These are phyloP conservation scores for Adansonia rubrostipa DNA, from an alignment of 441 rosid genomes.

Conservation along the genomic window DNA sequence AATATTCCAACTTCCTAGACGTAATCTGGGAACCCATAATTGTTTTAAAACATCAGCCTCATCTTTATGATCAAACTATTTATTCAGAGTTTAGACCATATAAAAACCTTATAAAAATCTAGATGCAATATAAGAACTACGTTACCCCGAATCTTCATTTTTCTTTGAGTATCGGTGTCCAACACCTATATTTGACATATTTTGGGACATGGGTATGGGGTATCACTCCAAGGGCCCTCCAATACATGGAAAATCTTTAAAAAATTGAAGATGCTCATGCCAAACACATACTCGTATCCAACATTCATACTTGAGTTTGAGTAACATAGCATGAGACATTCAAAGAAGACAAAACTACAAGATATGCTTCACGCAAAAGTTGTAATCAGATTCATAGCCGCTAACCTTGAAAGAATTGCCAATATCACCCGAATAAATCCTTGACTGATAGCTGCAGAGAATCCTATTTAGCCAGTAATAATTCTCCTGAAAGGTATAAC, in stretches of 20 bases:
- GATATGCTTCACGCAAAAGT: background rate
- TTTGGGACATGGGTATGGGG: too few species aligned
- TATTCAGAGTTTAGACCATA: background rate
- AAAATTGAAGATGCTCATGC: too few species aligned
- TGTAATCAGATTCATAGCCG: background rate
- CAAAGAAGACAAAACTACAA: background rate
- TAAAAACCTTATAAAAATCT: background rate
- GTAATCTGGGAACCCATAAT: background rate
- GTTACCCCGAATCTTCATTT: background rate
- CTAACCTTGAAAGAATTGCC: constrained; percentile 78
- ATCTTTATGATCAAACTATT: background rate
- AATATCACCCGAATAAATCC: constrained; percentile 72
- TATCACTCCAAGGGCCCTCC: too few species aligned
- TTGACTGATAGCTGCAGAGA: constrained; percentile 82
- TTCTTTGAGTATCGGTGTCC: too few species aligned
- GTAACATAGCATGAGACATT: background rate
- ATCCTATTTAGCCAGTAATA: constrained; percentile 83
- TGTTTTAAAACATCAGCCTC: background rate
- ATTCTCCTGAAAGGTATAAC: constrained; percentile 63
- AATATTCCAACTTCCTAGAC: background rate
- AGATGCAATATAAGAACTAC: too few species aligned
- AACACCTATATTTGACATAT: too few species aligned
- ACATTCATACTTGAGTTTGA: too few species aligned
- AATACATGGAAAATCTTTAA: too few species aligned
- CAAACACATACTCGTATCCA: too few species aligned